Evolutionary conservation across 371 early-diverging fungal species (phyloP), one percentile per base, ranked within the genome.

Genomic region (Lichtheimia ramosa): DNA sequence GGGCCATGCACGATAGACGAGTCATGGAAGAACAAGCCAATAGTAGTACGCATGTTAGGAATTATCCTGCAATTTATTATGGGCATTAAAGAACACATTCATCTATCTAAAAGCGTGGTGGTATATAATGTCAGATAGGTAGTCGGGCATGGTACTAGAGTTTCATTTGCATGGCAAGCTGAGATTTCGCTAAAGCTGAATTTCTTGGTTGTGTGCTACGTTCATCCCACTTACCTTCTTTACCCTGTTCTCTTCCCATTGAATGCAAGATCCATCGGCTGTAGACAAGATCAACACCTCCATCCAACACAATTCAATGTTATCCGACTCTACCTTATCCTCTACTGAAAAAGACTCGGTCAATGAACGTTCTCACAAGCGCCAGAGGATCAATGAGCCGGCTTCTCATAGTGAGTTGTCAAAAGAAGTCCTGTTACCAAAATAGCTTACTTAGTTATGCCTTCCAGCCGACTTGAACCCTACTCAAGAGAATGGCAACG

Each of bases 1-100:
- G 81, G 81, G 74, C 61, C 0, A 51, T 57, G 8, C 70, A 69
- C 16, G 81, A 75, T 43, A 61, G 72, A 5, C 71, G 64, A 16
- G 56, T 41, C 20, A 13, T 64, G 16, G 28, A 57, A 23, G 64
- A 63, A 34, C 34, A 34, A 34, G 34, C 34, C 8, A 71, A 73
- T 58, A 63, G 49, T 23, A 59, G 25, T 15, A 66, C 64, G 2
- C 43, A 65, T 5, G 59, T 61, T 23, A 64, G 73, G 51, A 61
- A 48, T 20, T 70, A 70, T 48, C 71, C 77, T n/a, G 60, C 64
- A 41, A 71, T 71, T 12, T 69, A 73, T 60, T 69, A 77, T 58
- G 71, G 71, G 0, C 72, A 71, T 56, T 71, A 63, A 48, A 58
- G 25, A 34, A 25, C 25, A 25, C 25, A n/a, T n/a, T n/a, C n/a